A percentile compares a stretch with the other conserved stretches of the same genome.
Conservation (phyloP, 371 early-diverging fungal genomes). For the Actinomortierella wolfii region DNA sequence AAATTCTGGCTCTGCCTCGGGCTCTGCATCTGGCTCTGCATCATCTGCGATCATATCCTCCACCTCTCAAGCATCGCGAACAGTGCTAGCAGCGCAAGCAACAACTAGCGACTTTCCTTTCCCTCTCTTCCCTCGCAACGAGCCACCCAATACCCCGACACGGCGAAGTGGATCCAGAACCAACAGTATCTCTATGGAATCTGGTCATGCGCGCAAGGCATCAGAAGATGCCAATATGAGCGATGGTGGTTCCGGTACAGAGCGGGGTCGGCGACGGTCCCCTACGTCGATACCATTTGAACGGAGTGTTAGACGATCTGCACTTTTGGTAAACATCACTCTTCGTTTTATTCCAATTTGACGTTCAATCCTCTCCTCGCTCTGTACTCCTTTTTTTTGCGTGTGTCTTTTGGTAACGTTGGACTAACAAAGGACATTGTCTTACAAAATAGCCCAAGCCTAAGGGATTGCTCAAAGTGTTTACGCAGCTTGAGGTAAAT, state of each 20-base stretch:
- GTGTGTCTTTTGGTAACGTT: neutral
- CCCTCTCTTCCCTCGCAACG: slow-evolving; percentile 15
- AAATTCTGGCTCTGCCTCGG: too few relatives aligned
- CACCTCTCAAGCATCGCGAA: slow-evolving; percentile 9
- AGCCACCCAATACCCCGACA: too few relatives aligned
- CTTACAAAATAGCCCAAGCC: slow-evolving; percentile 27
- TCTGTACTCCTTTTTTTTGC: neutral
- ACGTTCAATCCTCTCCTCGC: neutral
- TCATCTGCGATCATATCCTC: too few relatives aligned
- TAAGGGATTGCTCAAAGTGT: slow-evolving; percentile 41
- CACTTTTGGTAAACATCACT: slow-evolving; percentile 21
- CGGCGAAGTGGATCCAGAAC: slow-evolving; percentile 35
- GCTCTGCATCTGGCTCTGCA: too few relatives aligned
- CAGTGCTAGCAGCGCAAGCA: neutral
- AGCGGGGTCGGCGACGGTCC: slow-evolving; percentile 38
- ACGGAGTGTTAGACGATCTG: slow-evolving; percentile 40
- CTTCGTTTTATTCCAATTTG: neutral
- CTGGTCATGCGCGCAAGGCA: slow-evolving; percentile 32
- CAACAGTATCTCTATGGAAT: slow-evolving; percentile 46
- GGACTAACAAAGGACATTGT: too few relatives aligned
- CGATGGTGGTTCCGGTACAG: slow-evolving; percentile 44
- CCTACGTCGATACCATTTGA: slow-evolving; percentile 37
- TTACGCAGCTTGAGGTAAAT: slow-evolving; percentile 38
- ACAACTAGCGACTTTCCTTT: slow-evolving; percentile 22
- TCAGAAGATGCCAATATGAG: slow-evolving; percentile 45